Percentiles rank a stretch among this genome's conserved stretches.
Conservation (phyloP, 2,329 filamentous ascomycete species). For the Fusarium hostae region DNA sequence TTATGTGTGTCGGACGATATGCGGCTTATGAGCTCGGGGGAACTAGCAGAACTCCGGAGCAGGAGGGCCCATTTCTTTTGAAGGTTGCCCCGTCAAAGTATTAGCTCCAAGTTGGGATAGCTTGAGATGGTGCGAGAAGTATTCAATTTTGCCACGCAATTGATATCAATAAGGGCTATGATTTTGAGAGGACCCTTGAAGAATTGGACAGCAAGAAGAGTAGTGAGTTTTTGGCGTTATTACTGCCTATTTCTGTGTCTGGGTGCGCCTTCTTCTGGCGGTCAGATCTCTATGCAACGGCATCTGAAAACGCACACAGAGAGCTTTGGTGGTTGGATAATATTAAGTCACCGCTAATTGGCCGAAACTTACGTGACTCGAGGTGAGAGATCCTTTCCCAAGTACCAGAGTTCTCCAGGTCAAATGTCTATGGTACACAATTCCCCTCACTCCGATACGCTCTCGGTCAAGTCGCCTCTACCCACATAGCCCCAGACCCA, state of each 20-base stretch:
- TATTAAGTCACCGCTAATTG: slow-evolving; percentile 19
- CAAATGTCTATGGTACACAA: slow-evolving; percentile 6
- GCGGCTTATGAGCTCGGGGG: slow-evolving; percentile 25
- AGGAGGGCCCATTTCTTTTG: slow-evolving; percentile 12
- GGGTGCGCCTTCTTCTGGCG: background rate
- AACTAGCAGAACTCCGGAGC: slow-evolving; percentile 26
- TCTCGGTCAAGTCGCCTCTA: slow-evolving; percentile 13
- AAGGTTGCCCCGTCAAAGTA: slow-evolving; percentile 18
- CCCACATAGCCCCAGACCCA: slow-evolving; percentile 26
- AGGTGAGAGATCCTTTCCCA: slow-evolving; percentile 22
- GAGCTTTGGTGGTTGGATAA: slow-evolving; percentile 26
- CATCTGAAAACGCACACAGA: slow-evolving; percentile 8
- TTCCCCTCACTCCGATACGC: background rate
- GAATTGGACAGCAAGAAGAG: background rate
- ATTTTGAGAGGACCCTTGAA: background rate
- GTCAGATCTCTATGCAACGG: slow-evolving; percentile 6
- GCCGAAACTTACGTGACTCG: slow-evolving; percentile 26
- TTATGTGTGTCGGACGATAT: slow-evolving; percentile 18
- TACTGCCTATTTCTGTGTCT: background rate
- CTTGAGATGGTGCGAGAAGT: slow-evolving; percentile 13
- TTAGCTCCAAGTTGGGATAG: slow-evolving; percentile 28
- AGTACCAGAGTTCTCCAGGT: slow-evolving; percentile 17
- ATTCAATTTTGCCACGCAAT: slow-evolving; percentile 17
- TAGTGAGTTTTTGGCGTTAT: background rate
- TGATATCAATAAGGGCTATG: background rate